Evolutionary conservation across 2,329 filamentous ascomycete genomes (phyloP).

Genomic region (Claviceps capensis): DNA sequence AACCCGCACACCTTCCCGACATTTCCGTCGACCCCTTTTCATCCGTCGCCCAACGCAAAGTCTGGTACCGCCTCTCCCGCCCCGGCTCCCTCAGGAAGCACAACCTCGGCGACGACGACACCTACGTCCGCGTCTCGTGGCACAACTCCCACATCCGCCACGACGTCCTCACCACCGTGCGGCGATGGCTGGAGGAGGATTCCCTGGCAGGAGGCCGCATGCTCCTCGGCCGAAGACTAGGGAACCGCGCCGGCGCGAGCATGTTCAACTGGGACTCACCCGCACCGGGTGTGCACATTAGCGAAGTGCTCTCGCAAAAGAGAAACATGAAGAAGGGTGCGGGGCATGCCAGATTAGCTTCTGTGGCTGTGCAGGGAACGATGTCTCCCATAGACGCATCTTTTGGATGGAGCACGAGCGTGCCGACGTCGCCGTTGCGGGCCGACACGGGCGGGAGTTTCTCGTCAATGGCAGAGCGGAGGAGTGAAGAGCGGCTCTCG

Average conservation of each 20-base stretch:
- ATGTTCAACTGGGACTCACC: slow-evolving; percentile 50
- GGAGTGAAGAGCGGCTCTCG: not conserved
- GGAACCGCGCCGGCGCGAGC: slow-evolving; percentile 26
- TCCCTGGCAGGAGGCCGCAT: slow-evolving; percentile 36
- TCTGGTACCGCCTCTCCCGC: slow-evolving; percentile 52
- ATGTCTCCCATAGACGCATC: not conserved
- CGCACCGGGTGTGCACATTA: slow-evolving; percentile 34
- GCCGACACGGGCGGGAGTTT: not conserved
- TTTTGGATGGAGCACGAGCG: not conserved
- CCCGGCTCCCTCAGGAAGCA: slow-evolving; percentile 44
- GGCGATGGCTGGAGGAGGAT: slow-evolving; percentile 54
- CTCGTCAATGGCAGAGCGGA: not conserved
- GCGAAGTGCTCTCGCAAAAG: slow-evolving; percentile 19
- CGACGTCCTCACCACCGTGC: slow-evolving; percentile 43
- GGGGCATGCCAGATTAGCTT: slow-evolving; percentile 9
- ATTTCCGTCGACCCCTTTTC: slow-evolving; percentile 37
- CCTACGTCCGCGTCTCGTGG: slow-evolving; percentile 48
- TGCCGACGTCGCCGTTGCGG: slow-evolving; percentile 8
- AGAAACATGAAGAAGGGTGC: slow-evolving; percentile 11
- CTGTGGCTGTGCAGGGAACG: slow-evolving; percentile 3
- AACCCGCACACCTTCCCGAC: slow-evolving; percentile 28
- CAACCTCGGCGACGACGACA: slow-evolving; percentile 42
- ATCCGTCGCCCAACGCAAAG: slow-evolving; percentile 43
- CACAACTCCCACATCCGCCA: slow-evolving; percentile 35
- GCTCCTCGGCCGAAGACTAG: slow-evolving; percentile 22